These are phyloP conservation scores for Knoxdaviesia proteae DNA, from an alignment of 2,329 filamentous ascomycete genomes.

Conservation along the genomic window DNA sequence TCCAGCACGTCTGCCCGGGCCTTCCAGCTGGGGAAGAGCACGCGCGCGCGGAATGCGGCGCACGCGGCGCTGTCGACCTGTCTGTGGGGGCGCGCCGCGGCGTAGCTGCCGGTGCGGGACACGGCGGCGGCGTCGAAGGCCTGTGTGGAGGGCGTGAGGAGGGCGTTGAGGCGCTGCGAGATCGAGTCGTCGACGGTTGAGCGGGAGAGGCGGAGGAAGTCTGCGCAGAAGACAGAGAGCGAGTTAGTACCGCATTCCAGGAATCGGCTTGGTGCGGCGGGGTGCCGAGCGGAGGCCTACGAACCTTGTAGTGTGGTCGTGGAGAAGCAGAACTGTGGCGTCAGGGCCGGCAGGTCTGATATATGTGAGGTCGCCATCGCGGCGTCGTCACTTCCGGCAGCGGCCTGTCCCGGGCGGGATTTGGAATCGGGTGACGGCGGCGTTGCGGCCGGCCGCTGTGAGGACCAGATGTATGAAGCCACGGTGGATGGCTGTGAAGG, in stretches of 20 bases:
- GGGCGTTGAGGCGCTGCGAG: conserved; percentile 75
- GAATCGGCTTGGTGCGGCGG: too few species aligned
- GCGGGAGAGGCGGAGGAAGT: conserved; percentile 77
- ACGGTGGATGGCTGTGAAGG: not conserved
- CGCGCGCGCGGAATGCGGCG: conserved; percentile 47
- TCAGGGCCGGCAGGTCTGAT: conserved; percentile 17
- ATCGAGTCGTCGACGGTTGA: conserved; percentile 82
- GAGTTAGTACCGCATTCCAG: too few species aligned
- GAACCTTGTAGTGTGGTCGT: conserved; percentile 46
- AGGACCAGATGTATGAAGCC: conserved; percentile 2
- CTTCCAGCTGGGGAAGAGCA: conserved; percentile 81
- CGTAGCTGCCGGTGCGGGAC: conserved; percentile 33
- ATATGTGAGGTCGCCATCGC: too few species aligned
- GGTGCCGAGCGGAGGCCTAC: conserved; percentile 5
- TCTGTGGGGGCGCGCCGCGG: conserved; percentile 15
- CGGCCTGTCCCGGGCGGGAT: too few species aligned
- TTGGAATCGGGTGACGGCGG: too few species aligned
- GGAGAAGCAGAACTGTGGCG: conserved; percentile 61
- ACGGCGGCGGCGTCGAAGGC: conserved; percentile 71
- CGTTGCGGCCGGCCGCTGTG: too few species aligned
- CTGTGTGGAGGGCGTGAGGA: conserved; percentile 50
- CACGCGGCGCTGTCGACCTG: conserved; percentile 45
- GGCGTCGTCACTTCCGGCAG: too few species aligned
- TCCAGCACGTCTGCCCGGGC: conserved; percentile 61
- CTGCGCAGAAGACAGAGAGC: conserved; percentile 20